phyloP scores from a whole-genome alignment of 2,329 filamentous ascomycete genomes.

The Nothophoma quercina region DNA sequence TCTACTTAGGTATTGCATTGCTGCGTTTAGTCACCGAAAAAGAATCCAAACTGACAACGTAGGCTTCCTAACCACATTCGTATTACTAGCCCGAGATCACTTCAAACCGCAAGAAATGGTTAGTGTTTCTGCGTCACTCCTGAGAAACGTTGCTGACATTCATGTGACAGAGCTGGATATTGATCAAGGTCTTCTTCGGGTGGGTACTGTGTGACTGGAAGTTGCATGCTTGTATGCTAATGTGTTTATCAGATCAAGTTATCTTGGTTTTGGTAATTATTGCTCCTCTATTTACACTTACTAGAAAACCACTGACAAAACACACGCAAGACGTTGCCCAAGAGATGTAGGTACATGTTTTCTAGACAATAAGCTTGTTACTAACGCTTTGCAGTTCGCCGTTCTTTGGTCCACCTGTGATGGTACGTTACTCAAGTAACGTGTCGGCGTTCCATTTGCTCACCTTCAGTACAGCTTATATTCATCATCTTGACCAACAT shows the following conservation, averaged over 20 bases:
- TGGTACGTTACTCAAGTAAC: conserved; percentile 47
- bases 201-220: conserved; percentile 29
- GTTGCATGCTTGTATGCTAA: conserved; percentile 1
- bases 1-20: conserved; percentile 70
- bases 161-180: conserved; percentile 66
- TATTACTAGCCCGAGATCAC: conserved; percentile 74
- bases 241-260: conserved; percentile 60
- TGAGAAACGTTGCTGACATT: conserved; percentile 18
- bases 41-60: background rate
- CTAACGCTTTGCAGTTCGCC: conserved; percentile 54
- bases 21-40: background rate
- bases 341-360: conserved; percentile 51
- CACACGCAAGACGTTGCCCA: conserved; percentile 54
- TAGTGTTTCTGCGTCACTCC: background rate
- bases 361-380: too few species aligned
- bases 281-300: too few species aligned
- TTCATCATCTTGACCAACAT: conserved; percentile 82
- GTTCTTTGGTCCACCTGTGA: conserved; percentile 60
- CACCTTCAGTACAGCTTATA: conserved; percentile 59
- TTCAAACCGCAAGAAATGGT: conserved; percentile 72
- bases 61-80: conserved; percentile 88
- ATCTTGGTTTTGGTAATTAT: conserved; percentile 73
- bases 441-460: conserved; percentile 33
- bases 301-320: conserved; percentile 27
- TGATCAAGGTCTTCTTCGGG: conserved; percentile 84